Percentiles rank a stretch among this genome's conserved stretches.
These are phyloP conservation scores for Phytophthora aleatoria DNA, from an alignment of 352 stramenopile species.

Conservation along the genomic window DNA sequence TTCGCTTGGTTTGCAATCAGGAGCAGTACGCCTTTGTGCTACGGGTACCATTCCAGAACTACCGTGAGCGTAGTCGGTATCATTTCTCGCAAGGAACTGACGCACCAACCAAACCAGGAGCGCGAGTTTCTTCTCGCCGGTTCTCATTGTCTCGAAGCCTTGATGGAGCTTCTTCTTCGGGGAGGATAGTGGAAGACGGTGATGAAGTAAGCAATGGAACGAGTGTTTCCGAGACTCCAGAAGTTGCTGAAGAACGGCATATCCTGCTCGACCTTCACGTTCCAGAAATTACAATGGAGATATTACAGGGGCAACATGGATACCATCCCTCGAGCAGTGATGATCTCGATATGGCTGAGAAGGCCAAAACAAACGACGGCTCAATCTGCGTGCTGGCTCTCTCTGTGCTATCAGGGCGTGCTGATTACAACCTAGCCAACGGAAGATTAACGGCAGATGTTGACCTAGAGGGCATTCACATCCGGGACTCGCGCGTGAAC, in stretches of 20 bases:
- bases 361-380: slow-evolving; percentile 59
- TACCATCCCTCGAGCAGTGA: slow-evolving; percentile 81
- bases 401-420: slow-evolving; percentile 42
- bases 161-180: slow-evolving; percentile 33
- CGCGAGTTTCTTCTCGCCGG: slow-evolving; percentile 25
- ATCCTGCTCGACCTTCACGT: slow-evolving; percentile 62
- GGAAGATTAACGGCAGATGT: slow-evolving; percentile 51
- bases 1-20: slow-evolving; percentile 83
- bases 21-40: slow-evolving; percentile 85
- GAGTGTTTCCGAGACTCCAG: slow-evolving; percentile 39
- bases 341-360: slow-evolving; percentile 77
- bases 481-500: slow-evolving; percentile 70
- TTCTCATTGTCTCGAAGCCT: slow-evolving; percentile 32
- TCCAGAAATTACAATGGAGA: slow-evolving; percentile 81
- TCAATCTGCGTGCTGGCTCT: slow-evolving; percentile 80
- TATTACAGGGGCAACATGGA: slow-evolving; percentile 74
- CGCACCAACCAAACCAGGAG: slow-evolving; percentile 13
- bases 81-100: slow-evolving; percentile 29
- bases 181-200: slow-evolving; percentile 35
- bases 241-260: slow-evolving; percentile 54
- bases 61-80: slow-evolving; percentile 67
- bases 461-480: slow-evolving; percentile 61
- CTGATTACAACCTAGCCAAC: slow-evolving; percentile 62
- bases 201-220: slow-evolving; percentile 36
- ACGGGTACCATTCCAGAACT: slow-evolving; percentile 76